Evolutionary conservation across 192 early-diverging fungal genomes (phyloP).

Genomic region (Tieghemiomyces parasiticus): DNA sequence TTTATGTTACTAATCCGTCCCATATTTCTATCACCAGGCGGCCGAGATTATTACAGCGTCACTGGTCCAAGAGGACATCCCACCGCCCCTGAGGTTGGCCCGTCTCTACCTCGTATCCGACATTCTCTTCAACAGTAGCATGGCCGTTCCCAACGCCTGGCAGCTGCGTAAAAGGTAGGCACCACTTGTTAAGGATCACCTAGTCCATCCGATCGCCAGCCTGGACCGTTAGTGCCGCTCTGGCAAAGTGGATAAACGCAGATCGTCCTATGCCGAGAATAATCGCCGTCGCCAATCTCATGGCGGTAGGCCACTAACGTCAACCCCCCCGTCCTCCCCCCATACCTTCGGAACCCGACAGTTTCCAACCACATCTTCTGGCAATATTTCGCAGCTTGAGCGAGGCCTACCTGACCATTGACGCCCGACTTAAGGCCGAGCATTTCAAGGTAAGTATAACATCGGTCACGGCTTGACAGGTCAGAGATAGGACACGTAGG

Average conservation of each 20-base stretch:
- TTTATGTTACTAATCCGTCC: no score
- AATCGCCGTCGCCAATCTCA: no score
- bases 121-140: constrained; percentile 74
- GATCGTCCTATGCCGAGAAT: no score
- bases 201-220: no score
- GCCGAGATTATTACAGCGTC: constrained; percentile 46
- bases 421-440: constrained; percentile 66
- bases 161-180: constrained; percentile 47
- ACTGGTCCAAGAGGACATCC: constrained; percentile 36
- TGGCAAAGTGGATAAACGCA: no score
- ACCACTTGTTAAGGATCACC: no score
- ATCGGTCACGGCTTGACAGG: not conserved
- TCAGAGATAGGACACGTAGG: no score
- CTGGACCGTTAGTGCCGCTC: no score
- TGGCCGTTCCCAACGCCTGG: constrained; percentile 76
- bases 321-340: no score
- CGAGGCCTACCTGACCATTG: constrained; percentile 43
- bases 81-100: constrained; percentile 46
- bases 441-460: constrained; percentile 38
- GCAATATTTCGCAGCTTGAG: constrained; percentile 57
- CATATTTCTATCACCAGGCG: constrained; percentile 24
- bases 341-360: no score
- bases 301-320: no score
- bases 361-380: constrained; percentile 42
- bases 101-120: constrained; percentile 78